Percentiles rank a stretch among this genome's conserved stretches.
Conservation (phyloP, 805 yeast genomes). For the Candida ortonii region DNA sequence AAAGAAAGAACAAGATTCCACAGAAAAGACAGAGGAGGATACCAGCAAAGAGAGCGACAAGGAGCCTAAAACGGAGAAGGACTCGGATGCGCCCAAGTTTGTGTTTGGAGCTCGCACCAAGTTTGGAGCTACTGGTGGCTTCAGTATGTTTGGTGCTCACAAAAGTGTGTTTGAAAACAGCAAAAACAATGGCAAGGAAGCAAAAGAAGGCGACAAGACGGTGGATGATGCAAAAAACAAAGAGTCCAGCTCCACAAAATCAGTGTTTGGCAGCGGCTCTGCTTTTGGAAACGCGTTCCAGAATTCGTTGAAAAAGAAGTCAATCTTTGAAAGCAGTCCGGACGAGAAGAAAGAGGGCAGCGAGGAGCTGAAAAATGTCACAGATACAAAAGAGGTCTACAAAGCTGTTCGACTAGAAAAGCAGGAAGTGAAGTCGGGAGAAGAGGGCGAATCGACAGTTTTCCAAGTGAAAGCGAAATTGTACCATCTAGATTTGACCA, state of each 20-base stretch:
- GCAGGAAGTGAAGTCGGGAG: slow-evolving; percentile 75
- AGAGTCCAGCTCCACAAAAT: slow-evolving; percentile 8
- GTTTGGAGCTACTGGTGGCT: slow-evolving; percentile 45
- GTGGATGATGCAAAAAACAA: slow-evolving; percentile 5
- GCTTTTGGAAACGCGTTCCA: slow-evolving; percentile 56
- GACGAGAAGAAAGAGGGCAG: slow-evolving; percentile 17
- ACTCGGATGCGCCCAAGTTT: slow-evolving; percentile 38
- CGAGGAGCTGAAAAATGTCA: slow-evolving; percentile 28
- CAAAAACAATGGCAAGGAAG: slow-evolving; percentile 9
- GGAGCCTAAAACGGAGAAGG: slow-evolving; percentile 1
- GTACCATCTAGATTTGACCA: slow-evolving; percentile 67
- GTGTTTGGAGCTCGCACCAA: slow-evolving; percentile 55
- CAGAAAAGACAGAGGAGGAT: slow-evolving; percentile 1
- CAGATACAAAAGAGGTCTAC: slow-evolving; percentile 36
- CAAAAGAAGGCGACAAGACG: slow-evolving; percentile 10
- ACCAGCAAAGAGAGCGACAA: slow-evolving; percentile 1
- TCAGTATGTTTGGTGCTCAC: slow-evolving; percentile 31
- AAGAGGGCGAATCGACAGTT: slow-evolving; percentile 74
- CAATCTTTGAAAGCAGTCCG: slow-evolving; percentile 48
- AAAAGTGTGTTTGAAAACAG: slow-evolving; percentile 36
- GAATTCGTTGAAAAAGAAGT: slow-evolving; percentile 47
- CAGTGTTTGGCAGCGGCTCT: slow-evolving; percentile 44
- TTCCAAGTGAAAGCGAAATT: slow-evolving; percentile 74
- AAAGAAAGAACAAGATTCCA: slow-evolving; percentile 1
- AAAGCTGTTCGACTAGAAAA: slow-evolving; percentile 60